These are phyloP conservation scores for Sophora flavescens DNA, from an alignment of 306 rosid species.

Conservation along the genomic window DNA sequence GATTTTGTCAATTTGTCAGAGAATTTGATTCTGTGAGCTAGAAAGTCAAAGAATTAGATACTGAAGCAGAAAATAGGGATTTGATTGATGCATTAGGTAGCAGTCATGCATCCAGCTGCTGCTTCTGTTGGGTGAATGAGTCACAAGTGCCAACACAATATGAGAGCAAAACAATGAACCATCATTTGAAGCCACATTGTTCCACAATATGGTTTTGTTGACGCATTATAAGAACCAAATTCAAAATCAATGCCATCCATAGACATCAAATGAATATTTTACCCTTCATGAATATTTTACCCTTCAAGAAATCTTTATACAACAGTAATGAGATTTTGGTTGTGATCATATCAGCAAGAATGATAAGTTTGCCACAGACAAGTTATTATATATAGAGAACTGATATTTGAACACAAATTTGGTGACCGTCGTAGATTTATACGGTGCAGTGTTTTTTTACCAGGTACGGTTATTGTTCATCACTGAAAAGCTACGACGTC, in stretches of 20 bases:
- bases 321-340: background rate
- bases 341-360: background rate
- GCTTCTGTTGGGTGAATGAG: background rate
- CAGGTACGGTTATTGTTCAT: too few relatives aligned
- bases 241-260: too few relatives aligned
- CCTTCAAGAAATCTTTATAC: background rate
- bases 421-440: too few relatives aligned
- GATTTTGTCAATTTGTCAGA: background rate
- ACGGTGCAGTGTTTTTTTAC: too few relatives aligned
- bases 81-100: slow-evolving; percentile 10
- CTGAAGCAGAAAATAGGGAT: background rate
- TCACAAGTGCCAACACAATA: background rate
- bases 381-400: background rate
- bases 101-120: background rate
- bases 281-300: too few relatives aligned
- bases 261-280: too few relatives aligned
- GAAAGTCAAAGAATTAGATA: background rate
- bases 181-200: background rate
- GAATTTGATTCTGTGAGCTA: background rate
- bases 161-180: background rate
- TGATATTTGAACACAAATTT: too few relatives aligned
- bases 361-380: background rate
- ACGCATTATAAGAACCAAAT: too few relatives aligned
- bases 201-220: background rate
- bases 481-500: too few relatives aligned